phyloP scores from a whole-genome alignment of 768 basidiomycete genomes.

The Russula brevipes region DNA sequence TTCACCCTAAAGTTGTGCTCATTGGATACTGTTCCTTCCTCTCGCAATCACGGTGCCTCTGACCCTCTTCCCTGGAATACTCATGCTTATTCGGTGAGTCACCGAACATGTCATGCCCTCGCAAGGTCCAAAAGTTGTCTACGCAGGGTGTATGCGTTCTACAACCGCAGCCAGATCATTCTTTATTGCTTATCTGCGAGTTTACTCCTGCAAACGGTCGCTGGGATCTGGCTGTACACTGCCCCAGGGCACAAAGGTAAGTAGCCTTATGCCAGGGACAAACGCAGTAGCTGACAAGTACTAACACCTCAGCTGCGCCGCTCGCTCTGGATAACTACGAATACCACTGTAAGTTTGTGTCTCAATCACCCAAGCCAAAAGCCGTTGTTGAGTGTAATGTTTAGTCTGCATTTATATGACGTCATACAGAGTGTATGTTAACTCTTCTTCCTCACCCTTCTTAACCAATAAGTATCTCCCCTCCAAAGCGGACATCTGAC shows the following conservation, averaged over 20 bases:
- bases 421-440: conserved; percentile 17
- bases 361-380: not conserved
- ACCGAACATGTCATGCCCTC: not conserved
- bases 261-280: not conserved
- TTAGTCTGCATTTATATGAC: conserved; percentile 24
- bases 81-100: conserved; percentile 24
- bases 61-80: conserved; percentile 18
- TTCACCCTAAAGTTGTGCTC: conserved; percentile 8
- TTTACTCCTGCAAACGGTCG: conserved; percentile 14
- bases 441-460: not conserved
- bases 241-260: conserved; percentile 15
- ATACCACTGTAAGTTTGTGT: conserved; percentile 19
- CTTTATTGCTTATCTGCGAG: conserved; percentile 14
- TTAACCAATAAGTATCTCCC: not conserved
- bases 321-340: conserved; percentile 23
- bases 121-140: not conserved
- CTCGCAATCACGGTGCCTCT: conserved; percentile 23
- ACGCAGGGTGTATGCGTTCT: conserved; percentile 24
- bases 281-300: not conserved
- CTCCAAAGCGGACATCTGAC: conserved; percentile 14
- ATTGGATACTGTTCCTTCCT: conserved; percentile 25
- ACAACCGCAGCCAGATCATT: conserved; percentile 21
- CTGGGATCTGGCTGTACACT: conserved; percentile 24
- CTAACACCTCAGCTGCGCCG: conserved; percentile 15
- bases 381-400: not conserved